Conservation (phyloP, 1,284 basidiomycete species). For the Hypsizygus ulmarius region DNA sequence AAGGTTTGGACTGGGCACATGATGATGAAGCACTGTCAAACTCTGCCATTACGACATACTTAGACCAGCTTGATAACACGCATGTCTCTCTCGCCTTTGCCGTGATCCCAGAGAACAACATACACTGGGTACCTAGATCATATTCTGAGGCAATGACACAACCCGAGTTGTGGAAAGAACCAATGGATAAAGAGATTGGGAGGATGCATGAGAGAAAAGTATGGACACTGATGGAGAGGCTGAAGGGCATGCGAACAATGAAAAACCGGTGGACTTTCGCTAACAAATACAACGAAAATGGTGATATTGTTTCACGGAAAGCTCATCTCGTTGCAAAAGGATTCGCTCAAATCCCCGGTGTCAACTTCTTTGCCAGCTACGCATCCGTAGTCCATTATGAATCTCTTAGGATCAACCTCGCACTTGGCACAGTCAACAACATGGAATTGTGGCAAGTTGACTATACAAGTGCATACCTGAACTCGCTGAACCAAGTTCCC, state of each 20-base stretch:
- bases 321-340: conserved; percentile 11
- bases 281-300: conserved; percentile 12
- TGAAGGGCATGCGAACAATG: not conserved
- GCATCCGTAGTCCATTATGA: conserved; percentile 28
- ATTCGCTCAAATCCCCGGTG: conserved; percentile 9
- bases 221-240: not conserved
- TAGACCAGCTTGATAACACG: not conserved
- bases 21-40: not conserved
- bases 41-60: not conserved
- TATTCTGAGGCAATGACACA: not conserved
- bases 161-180: not conserved
- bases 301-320: conserved; percentile 10
- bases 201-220: not conserved
- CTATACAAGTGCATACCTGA: conserved; percentile 25
- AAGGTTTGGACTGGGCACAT: not conserved
- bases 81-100: not conserved
- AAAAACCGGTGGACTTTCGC: not conserved
- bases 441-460: conserved; percentile 28
- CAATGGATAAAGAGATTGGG: not conserved
- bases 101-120: too few species aligned
- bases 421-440: conserved; percentile 23
- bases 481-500: conserved; percentile 21
- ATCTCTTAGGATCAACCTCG: conserved; percentile 26
- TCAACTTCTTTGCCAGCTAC: conserved; percentile 23
- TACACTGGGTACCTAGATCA: not conserved